Conservation (phyloP, 116 monocot genomes). For the Dioscorea cayenensis region DNA sequence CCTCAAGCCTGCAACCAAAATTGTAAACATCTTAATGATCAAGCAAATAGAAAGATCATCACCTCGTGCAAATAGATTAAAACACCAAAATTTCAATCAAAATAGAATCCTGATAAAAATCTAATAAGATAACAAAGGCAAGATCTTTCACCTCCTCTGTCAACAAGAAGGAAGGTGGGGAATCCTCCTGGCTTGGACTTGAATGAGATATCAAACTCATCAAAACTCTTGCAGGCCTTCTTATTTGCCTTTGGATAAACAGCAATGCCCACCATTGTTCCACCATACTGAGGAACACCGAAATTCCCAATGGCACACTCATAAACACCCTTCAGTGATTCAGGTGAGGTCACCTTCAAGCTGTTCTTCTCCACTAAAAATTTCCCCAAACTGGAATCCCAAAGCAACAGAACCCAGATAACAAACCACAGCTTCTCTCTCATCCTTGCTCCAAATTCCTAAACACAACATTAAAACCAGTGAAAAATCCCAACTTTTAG, state of each 20-base stretch:
- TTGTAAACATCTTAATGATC: too few species aligned
- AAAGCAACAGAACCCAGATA: slow-evolving; percentile 35
- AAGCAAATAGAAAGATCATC: too few species aligned
- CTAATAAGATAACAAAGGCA: background rate
- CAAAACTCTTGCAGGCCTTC: slow-evolving; percentile 82
- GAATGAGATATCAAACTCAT: slow-evolving; percentile 62
- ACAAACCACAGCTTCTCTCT: slow-evolving; percentile 23
- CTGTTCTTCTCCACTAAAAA: slow-evolving; percentile 99
- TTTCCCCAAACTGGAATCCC: slow-evolving; percentile 36
- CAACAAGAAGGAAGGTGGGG: slow-evolving; percentile 89
- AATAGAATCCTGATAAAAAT: background rate
- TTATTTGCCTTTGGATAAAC: slow-evolving; percentile 72
- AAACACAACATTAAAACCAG: background rate
- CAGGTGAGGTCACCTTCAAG: slow-evolving; percentile 73
- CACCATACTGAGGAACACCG: slow-evolving; percentile 93
- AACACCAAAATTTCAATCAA: background rate
- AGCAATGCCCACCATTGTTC: slow-evolving; percentile 79
- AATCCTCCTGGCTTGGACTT: slow-evolving; percentile 80
- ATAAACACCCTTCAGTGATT: slow-evolving; percentile 64
- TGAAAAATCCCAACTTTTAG: background rate
- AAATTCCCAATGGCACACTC: slow-evolving; percentile 97
- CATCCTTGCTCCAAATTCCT: slow-evolving; percentile 19
- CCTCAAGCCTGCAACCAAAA: too few species aligned
- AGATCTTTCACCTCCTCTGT: slow-evolving; percentile 75
- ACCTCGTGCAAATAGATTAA: background rate